Base-by-base conservation (phyloP, 192 early-diverging fungal species). In the Umbelopsis ramanniana region DNA sequence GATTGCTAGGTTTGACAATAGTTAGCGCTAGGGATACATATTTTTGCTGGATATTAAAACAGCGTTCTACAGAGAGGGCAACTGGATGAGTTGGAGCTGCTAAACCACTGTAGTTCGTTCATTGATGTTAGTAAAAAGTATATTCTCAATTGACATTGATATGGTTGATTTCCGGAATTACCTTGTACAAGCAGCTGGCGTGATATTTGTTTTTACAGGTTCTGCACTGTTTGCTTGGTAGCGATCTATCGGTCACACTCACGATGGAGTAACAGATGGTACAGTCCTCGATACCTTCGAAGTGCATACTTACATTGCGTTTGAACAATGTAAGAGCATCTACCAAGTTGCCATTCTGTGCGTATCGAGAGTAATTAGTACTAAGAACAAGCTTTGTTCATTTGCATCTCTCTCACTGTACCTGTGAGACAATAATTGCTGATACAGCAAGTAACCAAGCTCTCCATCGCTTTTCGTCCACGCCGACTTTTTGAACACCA, bases 201-300 rank as follows among this genome's bases (percentile, higher is more conserved):
- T 99, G 98, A 89, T 97, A 99, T 69, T 88, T 86, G 77, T 99
- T 90, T 77, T 98, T 97, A 79, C 98, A 99, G 0, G 95, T 97
- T 47, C 84, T 81, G 82, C 98, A 99, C 52, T 89, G 89, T 81
- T 96, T 96, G 66, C 79, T 91, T 9, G 98, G 98, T 63, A 98
- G 76, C 17, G 90, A 89, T 66, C 91, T 85, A 80, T 98, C 96
- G 67, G 93, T 83, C 4, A 93, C 86, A 43, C 94, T 93, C 19
- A 99, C 93, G 53, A 98, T 91, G 24, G 95, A 97, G 76, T 98
- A 99, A 83, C 97, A 98, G 74, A 99, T 98, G 2, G 93, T 89
- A 74, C 97, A 99, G 76, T 98, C 96, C 73, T 98, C 97, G 40
- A 96, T 91, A n/a, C 96, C 97, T 46, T 93, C 91, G 83, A 98